Evolutionary conservation across 2,329 filamentous ascomycete genomes (phyloP), one percentile per base, ranked within the genome.

Genomic region (Didymosphaeria variabile): DNA sequence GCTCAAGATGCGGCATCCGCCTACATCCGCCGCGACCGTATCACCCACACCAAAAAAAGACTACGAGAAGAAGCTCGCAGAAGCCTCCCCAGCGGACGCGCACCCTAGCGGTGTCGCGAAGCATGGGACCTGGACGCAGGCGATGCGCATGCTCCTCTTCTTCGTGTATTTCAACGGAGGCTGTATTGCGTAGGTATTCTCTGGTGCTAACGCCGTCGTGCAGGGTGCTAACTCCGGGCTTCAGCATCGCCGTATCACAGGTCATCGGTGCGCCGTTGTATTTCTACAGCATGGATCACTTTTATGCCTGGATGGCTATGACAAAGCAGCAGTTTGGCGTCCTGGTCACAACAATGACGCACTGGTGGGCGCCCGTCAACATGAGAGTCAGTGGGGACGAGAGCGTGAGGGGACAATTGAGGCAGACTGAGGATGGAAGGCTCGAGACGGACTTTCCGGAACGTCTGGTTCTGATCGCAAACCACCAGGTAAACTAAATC

Each of bases 291-390:
- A 87, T 86, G 67, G 88, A 93, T 59, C 84, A 89, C 69, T 97
- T 91, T 82, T 92, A 96, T 78, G 87, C 90, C 63, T 95, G 91
- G 82, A 94, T 95, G 87, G 88, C 92, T 55, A 82, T 93, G 74
- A 93, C 91, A n/a, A 97, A 97, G 79, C 87, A 91, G 72, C 90
- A 88, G 29, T 96, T 96, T 76, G 91, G 90, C 62, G 82, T 96
- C 31, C 81, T 92, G 60, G 87, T 88, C 63, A 92, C 90, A 21
- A 90, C 89, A 55, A 90, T 94, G 86, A 96, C 92, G 12, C 87
- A 94, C 71, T 91, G 91, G 83, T 97, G 91, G 90, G 90, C 90
- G 29, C 91, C 92, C 7, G 94, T 91, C 5, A 86, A 87, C 17
- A 89, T 97, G 67, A 85, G 91, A 47, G 88, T 97, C 72, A 94